Conservation (phyloP, 495 filamentous ascomycete genomes). For the Aspergillus hancockii region DNA sequence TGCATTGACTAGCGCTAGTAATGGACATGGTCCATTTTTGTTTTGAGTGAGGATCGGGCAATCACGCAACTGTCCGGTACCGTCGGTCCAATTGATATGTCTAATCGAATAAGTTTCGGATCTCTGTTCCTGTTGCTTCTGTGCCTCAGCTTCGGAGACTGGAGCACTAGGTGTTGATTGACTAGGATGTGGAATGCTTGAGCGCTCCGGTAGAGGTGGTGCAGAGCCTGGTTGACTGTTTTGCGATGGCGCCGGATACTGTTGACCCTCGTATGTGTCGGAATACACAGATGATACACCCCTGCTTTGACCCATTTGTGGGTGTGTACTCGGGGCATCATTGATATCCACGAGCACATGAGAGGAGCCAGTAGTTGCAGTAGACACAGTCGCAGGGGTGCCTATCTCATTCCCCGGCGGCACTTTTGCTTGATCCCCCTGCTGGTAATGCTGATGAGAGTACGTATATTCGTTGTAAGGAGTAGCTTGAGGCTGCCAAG, state of each 20-base stretch:
- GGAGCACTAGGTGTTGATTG: conserved; percentile 12
- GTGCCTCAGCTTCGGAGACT: conserved; percentile 36
- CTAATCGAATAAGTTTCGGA: conserved; percentile 72
- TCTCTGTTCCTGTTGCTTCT: conserved; percentile 46
- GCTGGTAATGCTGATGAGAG: conserved; percentile 1
- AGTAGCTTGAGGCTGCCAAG: conserved; percentile 9
- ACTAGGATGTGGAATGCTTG: conserved; percentile 7
- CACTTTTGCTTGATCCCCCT: conserved; percentile 16
- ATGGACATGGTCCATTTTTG: conserved; percentile 88
- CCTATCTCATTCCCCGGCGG: conserved; percentile 25
- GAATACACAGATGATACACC: conserved; percentile 21
- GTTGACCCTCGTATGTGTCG: not conserved
- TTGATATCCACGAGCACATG: conserved; percentile 44
- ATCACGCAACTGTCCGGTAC: conserved; percentile 41
- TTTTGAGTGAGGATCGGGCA: conserved; percentile 91
- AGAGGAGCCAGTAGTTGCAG: conserved; percentile 36
- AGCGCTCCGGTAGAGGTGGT: conserved; percentile 14
- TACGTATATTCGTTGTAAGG: conserved; percentile 3
- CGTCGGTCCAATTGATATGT: conserved; percentile 62
- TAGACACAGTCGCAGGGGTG: conserved; percentile 30
- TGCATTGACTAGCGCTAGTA: conserved; percentile 92
- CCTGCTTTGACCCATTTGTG: conserved; percentile 10
- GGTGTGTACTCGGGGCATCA: conserved; percentile 13
- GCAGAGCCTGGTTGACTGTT: conserved; percentile 6
- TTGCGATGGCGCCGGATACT: not conserved